Conservation (phyloP, 495 filamentous ascomycete genomes). For the Podospora pseudopauciseta region DNA sequence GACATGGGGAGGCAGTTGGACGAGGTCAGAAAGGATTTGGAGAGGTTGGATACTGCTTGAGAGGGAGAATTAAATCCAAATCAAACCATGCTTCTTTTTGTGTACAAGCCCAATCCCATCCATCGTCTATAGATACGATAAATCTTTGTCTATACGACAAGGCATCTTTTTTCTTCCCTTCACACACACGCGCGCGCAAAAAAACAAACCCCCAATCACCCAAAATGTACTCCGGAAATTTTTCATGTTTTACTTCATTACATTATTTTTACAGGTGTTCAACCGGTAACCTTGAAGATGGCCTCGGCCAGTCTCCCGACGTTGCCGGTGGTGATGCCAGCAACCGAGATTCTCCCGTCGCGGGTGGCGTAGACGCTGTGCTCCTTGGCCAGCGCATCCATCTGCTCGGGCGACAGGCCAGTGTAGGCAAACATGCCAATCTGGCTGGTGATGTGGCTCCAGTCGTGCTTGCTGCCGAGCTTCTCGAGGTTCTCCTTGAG, state of each 20-base stretch:
- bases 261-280: slow-evolving; percentile 15
- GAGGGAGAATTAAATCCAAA: background rate
- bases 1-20: slow-evolving; percentile 52
- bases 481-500: slow-evolving; percentile 92
- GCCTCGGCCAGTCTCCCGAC: slow-evolving; percentile 89
- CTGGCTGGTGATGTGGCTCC: slow-evolving; percentile 96
- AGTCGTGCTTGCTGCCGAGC: slow-evolving; percentile 91
- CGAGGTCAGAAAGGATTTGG: slow-evolving; percentile 55
- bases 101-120: background rate
- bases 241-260: slow-evolving; percentile 19
- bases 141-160: background rate
- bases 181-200: background rate
- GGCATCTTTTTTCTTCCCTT: background rate
- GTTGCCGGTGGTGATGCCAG: slow-evolving; percentile 90
- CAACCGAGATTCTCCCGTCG: slow-evolving; percentile 96
- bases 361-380: slow-evolving; percentile 97
- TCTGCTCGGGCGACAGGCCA: slow-evolving; percentile 85
- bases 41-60: slow-evolving; percentile 43
- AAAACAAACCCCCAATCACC: slow-evolving; percentile 13
- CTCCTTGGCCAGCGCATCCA: slow-evolving; percentile 90
- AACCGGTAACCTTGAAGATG: slow-evolving; percentile 87
- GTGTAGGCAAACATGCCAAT: slow-evolving; percentile 99
- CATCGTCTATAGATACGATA: background rate
- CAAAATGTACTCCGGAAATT: slow-evolving; percentile 16
- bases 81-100: background rate